phyloP scores from a whole-genome alignment of 2,329 filamentous ascomycete species.

The Periglandula ipomoeae region DNA sequence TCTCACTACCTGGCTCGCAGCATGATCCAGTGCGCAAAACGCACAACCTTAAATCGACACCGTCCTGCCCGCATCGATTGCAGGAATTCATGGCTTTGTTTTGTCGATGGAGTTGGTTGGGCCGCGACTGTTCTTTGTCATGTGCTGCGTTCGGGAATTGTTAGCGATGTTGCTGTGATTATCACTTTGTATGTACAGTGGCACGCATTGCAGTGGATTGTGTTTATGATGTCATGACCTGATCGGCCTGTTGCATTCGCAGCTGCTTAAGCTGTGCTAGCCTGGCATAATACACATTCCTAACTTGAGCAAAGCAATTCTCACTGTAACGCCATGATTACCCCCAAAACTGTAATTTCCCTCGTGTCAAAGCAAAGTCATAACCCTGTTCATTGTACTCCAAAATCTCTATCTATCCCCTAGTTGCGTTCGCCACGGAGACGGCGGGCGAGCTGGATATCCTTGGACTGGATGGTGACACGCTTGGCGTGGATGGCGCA shows the following conservation, averaged over 20 bases:
- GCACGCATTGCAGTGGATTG: rapidly evolving
- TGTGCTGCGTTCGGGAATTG: no score
- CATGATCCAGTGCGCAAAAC: no score
- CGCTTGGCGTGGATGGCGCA: slow-evolving; percentile 99
- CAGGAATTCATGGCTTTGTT: no score
- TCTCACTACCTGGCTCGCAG: no score
- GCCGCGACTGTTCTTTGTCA: no score
- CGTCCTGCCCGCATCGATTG: no score
- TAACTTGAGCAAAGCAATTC: slow-evolving; percentile 29
- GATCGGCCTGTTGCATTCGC: slow-evolving; percentile 14
- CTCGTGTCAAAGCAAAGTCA: slow-evolving; percentile 30
- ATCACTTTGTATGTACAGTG: no score
- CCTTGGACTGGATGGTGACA: slow-evolving; percentile 96
- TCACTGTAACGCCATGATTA: slow-evolving; percentile 38
- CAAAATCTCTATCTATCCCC: slow-evolving; percentile 19
- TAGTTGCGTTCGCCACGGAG: slow-evolving; percentile 91
- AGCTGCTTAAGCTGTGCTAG: slow-evolving; percentile 15
- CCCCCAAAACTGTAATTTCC: slow-evolving; percentile 29
- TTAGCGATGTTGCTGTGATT: no score
- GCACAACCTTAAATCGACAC: no score
- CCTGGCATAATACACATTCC: slow-evolving; percentile 34
- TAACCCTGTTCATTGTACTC: slow-evolving; percentile 21
- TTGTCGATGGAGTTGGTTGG: no score
- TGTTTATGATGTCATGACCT: neutral
- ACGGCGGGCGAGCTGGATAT: slow-evolving; percentile 92